These are phyloP conservation scores for Verticillium nonalfalfae DNA, from an alignment of 2,329 filamentous ascomycete species.

Conservation along the genomic window DNA sequence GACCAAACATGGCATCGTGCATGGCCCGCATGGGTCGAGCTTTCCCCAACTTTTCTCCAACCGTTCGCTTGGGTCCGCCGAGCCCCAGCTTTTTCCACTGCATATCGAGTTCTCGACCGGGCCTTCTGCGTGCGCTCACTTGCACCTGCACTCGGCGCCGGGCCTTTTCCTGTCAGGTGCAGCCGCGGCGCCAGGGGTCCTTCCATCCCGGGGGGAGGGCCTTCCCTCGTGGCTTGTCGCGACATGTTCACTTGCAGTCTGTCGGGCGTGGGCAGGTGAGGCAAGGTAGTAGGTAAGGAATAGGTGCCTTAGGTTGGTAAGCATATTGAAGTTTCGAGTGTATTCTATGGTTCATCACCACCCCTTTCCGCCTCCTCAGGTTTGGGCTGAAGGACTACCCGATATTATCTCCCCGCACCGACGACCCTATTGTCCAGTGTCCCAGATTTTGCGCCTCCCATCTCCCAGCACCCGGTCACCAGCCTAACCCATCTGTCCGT, in stretches of 20 bases:
- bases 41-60: slow-evolving; percentile 4
- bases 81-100: background rate
- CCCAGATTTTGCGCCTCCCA: background rate
- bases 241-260: too few species aligned
- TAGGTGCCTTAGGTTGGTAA: too few species aligned
- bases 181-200: too few species aligned
- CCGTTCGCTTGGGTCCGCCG: background rate
- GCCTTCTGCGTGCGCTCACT: background rate
- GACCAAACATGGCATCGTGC: background rate
- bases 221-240: too few species aligned
- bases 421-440: too few species aligned
- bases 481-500: background rate
- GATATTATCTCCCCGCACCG: too few species aligned
- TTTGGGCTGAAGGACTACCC: too few species aligned
- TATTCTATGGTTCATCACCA: background rate
- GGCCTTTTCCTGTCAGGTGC: too few species aligned
- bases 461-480: background rate
- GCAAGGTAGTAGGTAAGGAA: too few species aligned
- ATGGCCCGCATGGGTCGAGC: background rate
- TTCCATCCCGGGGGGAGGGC: too few species aligned
- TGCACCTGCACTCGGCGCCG: too few species aligned
- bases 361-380: background rate
- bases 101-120: background rate
- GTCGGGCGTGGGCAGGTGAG: too few species aligned
- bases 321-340: background rate